A percentile compares a stretch with the other conserved stretches of the same genome.
These are phyloP conservation scores for Leccinum uliginosum DNA, from an alignment of 768 basidiomycete genomes.

Conservation along the genomic window DNA sequence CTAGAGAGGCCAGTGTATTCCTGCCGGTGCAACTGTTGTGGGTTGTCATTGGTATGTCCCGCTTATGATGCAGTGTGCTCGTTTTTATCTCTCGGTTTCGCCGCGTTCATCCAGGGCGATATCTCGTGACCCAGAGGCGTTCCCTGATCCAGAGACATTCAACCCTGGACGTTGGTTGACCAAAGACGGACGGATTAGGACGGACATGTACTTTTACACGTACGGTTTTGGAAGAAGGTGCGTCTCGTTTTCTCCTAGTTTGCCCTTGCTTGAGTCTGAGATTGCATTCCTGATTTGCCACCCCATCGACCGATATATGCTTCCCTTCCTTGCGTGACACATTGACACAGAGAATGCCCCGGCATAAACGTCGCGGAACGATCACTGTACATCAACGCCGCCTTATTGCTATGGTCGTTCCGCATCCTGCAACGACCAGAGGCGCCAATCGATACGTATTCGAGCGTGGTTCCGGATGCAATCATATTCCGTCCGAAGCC, in stretches of 20 bases:
- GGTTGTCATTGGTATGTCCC: not conserved
- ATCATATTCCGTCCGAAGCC: conserved; percentile 54
- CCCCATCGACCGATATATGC: not conserved
- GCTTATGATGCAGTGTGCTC: not conserved
- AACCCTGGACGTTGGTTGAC: conserved; percentile 3
- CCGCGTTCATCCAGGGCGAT: not conserved
- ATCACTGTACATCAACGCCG: conserved; percentile 59
- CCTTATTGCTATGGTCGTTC: conserved; percentile 61
- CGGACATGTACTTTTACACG: conserved; percentile 1
- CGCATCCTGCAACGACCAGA: conserved; percentile 42
- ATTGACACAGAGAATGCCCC: conserved; percentile 48
- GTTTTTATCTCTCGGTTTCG: not conserved
- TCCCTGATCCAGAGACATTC: not conserved
- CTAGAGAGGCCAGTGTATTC: not conserved
- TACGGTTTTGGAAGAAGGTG: conserved; percentile 2
- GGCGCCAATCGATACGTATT: conserved; percentile 52
- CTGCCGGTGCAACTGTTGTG: not conserved
- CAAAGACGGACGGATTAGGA: not conserved
- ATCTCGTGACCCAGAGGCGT: not conserved
- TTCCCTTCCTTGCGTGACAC: not conserved
- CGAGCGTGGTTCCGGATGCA: conserved; percentile 43
- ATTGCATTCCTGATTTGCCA: not conserved
- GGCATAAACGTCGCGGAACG: conserved; percentile 44
- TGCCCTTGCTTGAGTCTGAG: not conserved
- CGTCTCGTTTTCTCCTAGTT: not conserved